Percentiles rank a stretch among this genome's conserved stretches.
These are phyloP conservation scores for Nematodospora anomalae DNA, from an alignment of 1,139 yeast genomes.

Conservation along the genomic window DNA sequence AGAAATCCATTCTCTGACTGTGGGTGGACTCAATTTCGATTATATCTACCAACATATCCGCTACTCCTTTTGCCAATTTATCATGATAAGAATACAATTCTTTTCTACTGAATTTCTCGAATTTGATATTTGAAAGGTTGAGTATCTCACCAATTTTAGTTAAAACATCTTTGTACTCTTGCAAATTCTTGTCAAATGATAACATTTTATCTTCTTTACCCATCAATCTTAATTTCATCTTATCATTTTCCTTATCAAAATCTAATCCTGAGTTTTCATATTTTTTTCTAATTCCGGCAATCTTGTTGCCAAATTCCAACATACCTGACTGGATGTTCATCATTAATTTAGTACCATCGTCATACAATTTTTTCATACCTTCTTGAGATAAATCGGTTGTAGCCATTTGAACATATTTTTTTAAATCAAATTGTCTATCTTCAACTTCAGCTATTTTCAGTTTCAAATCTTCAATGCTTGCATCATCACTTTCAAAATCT, in stretches of 20 bases:
- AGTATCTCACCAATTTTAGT: slow-evolving; percentile 29
- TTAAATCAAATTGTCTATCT: slow-evolving; percentile 22
- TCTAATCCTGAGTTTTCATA: slow-evolving; percentile 45
- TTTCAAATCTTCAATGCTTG: slow-evolving; percentile 44
- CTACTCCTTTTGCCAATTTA: slow-evolving; percentile 32
- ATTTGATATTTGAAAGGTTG: slow-evolving; percentile 25
- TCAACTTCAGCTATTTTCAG: slow-evolving; percentile 24
- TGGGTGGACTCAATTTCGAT: slow-evolving; percentile 39
- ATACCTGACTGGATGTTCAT: slow-evolving; percentile 45
- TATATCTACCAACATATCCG: slow-evolving; percentile 35
- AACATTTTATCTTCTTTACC: slow-evolving; percentile 38
- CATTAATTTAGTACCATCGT: slow-evolving; percentile 40
- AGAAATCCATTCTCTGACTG: slow-evolving; percentile 36
- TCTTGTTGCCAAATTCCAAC: slow-evolving; percentile 46
- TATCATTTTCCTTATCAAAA: slow-evolving; percentile 50
- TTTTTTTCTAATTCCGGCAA: slow-evolving; percentile 38
- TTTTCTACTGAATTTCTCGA: slow-evolving; percentile 30
- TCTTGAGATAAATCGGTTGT: slow-evolving; percentile 34
- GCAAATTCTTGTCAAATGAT: slow-evolving; percentile 35
- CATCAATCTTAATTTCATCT: slow-evolving; percentile 33
- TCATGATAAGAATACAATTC: slow-evolving; percentile 37
- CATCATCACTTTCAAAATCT: slow-evolving; percentile 67
- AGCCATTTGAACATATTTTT: slow-evolving; percentile 25
- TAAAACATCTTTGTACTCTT: slow-evolving; percentile 35
- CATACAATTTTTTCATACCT: slow-evolving; percentile 40